Conservation (phyloP, 306 rosid species). For the cucumber (Cucumis sativus) region Cucumber_9930_V3 NC_026655.2:22570501-22571000, state of each 20-base stretch:
- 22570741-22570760: conserved; percentile 90
- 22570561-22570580: conserved; percentile 76
- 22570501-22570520: background rate
- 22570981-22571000: background rate
- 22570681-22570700: conserved; percentile 81
- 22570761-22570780: conserved; percentile 6
- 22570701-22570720: conserved; percentile 80
- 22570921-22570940: background rate
- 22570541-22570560: conserved; percentile 72
- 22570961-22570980: background rate
- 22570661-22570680: conserved; percentile 84
- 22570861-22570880: too few relatives aligned
- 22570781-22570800: background rate
- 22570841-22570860: too few relatives aligned
- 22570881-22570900: too few relatives aligned
- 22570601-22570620: conserved; percentile 96
- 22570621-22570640: conserved; percentile 89
- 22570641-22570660: conserved; percentile 87
- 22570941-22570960: background rate
- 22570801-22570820: background rate
- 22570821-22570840: background rate
- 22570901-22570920: background rate
- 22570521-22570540: conserved; percentile 73
- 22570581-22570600: conserved; percentile 94
- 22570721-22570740: conserved; percentile 96